Conservation (phyloP, 2,329 filamentous ascomycete genomes). For the Claviceps paspali region DNA sequence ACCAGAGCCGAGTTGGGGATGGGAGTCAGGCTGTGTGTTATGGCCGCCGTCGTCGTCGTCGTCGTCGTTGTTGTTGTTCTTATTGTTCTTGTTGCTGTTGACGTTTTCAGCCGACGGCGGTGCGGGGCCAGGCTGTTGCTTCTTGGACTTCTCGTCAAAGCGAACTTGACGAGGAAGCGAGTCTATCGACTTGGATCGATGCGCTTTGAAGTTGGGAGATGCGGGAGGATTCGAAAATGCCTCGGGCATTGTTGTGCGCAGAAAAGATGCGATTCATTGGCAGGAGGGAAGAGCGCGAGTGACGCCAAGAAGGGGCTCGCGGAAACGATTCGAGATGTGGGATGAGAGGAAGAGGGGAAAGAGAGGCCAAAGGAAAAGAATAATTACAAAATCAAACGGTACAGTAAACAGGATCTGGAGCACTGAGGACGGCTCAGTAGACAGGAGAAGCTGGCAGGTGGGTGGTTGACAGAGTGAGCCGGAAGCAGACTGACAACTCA, state of each 20-base stretch:
- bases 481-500: slow-evolving; percentile 3
- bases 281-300: neutral
- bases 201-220: slow-evolving; percentile 15
- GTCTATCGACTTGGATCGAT: slow-evolving; percentile 13
- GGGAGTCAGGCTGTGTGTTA: slow-evolving; percentile 5
- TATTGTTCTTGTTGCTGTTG: slow-evolving; percentile 2
- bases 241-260: slow-evolving; percentile 13
- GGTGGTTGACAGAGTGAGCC: neutral
- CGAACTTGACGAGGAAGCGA: slow-evolving; percentile 18
- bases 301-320: no score
- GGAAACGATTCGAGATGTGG: no score
- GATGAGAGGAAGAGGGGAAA: neutral
- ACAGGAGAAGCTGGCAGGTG: neutral
- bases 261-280: slow-evolving; percentile 1
- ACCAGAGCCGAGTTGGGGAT: slow-evolving; percentile 9
- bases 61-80: neutral
- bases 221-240: slow-evolving; percentile 11
- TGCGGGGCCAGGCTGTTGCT: neutral
- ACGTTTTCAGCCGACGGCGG: neutral
- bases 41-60: neutral
- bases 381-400: no score
- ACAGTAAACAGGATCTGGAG: no score
- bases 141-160: slow-evolving; percentile 10
- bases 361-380: slow-evolving; percentile 1
- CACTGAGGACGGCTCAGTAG: neutral